phyloP scores from a whole-genome alignment of 371 early-diverging fungal species.

The Batkoa obscura region DNA sequence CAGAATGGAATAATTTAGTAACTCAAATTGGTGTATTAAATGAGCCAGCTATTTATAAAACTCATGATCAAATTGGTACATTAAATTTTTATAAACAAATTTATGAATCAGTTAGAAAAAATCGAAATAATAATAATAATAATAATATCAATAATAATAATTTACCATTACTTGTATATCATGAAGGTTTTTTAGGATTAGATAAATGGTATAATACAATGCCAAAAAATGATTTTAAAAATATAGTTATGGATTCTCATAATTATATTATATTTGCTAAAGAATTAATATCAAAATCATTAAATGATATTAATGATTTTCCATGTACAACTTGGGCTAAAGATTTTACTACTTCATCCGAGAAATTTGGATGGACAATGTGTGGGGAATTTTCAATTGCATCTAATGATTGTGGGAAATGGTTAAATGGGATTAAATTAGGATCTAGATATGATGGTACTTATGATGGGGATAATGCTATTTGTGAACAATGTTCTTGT shows the following conservation, averaged over 20 bases:
- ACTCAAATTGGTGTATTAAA: constrained; percentile 17
- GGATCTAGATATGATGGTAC: constrained; percentile 40
- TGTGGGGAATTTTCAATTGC: constrained; percentile 56
- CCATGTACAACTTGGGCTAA: constrained; percentile 12
- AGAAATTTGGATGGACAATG: constrained; percentile 28
- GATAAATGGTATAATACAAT: constrained; percentile 13
- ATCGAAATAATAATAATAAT: background rate
- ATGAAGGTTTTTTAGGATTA: constrained; percentile 17
- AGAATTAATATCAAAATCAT: background rate
- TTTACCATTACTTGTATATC: constrained; percentile 12
- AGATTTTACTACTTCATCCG: background rate
- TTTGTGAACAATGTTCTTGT: constrained; percentile 25
- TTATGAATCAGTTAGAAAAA: background rate
- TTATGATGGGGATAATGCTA: constrained; percentile 9
- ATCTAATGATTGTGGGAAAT: constrained; percentile 49
- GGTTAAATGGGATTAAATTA: constrained; percentile 39
- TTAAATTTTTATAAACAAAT: constrained; percentile 12
- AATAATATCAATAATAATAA: too few species aligned
- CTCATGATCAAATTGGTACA: constrained; percentile 7
- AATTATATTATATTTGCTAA: constrained; percentile 6
- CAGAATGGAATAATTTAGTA: constrained; percentile 26
- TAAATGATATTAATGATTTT: constrained; percentile 4
- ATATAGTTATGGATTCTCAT: constrained; percentile 8
- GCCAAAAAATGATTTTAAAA: constrained; percentile 8
- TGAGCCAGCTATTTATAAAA: constrained; percentile 13